Evolutionary conservation across 1,284 basidiomycete species (phyloP), one percentile per base, ranked within the genome.

Genomic region (Flammula alnicola): DNA sequence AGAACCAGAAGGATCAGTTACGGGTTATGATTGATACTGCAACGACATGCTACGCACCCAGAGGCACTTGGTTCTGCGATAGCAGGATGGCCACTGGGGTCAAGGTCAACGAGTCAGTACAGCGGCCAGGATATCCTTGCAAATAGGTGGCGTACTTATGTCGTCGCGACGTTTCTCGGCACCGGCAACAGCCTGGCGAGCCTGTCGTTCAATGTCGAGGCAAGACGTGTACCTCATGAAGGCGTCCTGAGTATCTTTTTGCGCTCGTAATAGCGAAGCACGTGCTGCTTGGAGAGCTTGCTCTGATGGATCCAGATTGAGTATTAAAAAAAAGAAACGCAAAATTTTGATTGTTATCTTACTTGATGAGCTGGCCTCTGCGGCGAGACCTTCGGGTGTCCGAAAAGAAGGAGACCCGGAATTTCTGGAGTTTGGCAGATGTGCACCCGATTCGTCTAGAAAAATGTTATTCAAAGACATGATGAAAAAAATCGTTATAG

Each of bases 141-240:
- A 49, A 39, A 38, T 25, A n/a, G n/a, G n/a, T 47, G 20, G 62
- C 73, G 59, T 54, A 88, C 86, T 82, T 58, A 88, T 75, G 57
- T 83, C 80, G 58, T 88, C 86, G 50, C 84, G 78, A 44, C 83
- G 80, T 64, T 84, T 84, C 61, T 89, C 87, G 38, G 81, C 81
- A 50, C 78, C 70, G 10, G 67, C 68, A 6, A 88, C 80, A 51
- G 84, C 81, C 52, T 82, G 79, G 55, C 81, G 74, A 23, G 86
- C 84, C 61, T 81, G 80, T 35, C 74, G 73, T 63, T 90, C 86
- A 5, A 79, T 70, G 55, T 89, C 86, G 11, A 88, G 68, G 64
- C 81, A 86, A 8, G 80, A 73, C 11, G 79, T 87, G 61, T 90
- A 90, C 49, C 79, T 71, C 58, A 80, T 73, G 61, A 87, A 87